Conservation (phyloP, 2,329 filamentous ascomycete species). For the Podosphaera xanthii region DNA sequence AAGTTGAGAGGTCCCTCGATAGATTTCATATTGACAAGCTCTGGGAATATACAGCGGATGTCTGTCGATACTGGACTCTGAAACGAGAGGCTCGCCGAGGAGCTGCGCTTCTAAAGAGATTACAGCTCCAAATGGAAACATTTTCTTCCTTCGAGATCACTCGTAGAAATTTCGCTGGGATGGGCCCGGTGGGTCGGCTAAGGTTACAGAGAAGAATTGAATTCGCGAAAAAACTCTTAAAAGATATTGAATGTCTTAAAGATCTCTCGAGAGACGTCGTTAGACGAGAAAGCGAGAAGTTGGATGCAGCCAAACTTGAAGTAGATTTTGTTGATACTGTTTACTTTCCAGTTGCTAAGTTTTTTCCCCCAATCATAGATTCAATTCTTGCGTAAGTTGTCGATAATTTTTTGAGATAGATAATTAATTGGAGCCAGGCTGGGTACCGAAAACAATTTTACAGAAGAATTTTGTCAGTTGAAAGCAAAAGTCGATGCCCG, state of each 20-base stretch:
- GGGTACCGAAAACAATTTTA: constrained; percentile 37
- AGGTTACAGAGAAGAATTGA: constrained; percentile 64
- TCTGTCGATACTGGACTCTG: constrained; percentile 92
- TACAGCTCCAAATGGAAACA: constrained; percentile 86
- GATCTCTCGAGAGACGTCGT: constrained; percentile 47
- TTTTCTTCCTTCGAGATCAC: constrained; percentile 97
- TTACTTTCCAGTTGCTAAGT: constrained; percentile 68
- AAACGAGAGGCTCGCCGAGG: constrained; percentile 85
- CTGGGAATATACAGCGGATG: constrained; percentile 80
- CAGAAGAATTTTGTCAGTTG: constrained; percentile 25
- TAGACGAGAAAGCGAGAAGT: constrained; percentile 52
- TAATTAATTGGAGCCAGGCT: constrained; percentile 28
- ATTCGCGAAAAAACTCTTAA: constrained; percentile 55
- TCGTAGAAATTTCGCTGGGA: constrained; percentile 79
- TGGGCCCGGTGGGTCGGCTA: constrained; percentile 65
- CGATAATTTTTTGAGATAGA: not conserved
- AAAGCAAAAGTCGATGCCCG: constrained; percentile 28
- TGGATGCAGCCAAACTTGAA: constrained; percentile 54
- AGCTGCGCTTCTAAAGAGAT: constrained; percentile 71
- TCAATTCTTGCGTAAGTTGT: constrained; percentile 56
- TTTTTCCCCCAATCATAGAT: constrained; percentile 57
- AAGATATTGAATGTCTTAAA: constrained; percentile 58
- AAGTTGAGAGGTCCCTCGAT: constrained; percentile 61
- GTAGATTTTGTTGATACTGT: constrained; percentile 64
- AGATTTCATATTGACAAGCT: constrained; percentile 69